Conservation (phyloP, 78 protist genomes). For the Planoprotostelium fungivorum region DNA sequence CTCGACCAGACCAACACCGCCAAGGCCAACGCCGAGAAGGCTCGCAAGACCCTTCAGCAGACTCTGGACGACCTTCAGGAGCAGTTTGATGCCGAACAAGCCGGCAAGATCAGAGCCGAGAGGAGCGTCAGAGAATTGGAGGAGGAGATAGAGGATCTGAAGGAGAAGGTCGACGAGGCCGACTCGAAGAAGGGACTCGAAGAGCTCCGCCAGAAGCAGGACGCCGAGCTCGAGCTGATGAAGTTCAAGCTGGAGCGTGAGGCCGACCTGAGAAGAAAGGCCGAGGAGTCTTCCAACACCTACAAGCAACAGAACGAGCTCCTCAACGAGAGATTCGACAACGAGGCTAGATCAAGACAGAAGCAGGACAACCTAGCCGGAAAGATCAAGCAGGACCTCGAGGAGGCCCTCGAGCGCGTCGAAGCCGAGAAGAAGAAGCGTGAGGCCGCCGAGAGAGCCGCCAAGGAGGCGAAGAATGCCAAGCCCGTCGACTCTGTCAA, state of each 20-base stretch:
- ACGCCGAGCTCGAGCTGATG: slow-evolving; percentile 45
- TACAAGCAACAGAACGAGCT: background rate
- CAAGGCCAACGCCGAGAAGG: slow-evolving; percentile 47
- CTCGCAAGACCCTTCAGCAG: slow-evolving; percentile 41
- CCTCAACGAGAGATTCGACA: slow-evolving; percentile 27
- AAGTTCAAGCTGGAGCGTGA: slow-evolving; percentile 55
- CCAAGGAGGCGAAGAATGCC: slow-evolving; percentile 48
- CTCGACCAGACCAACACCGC: slow-evolving; percentile 42
- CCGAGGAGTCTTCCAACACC: slow-evolving; percentile 22
- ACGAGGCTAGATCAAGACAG: slow-evolving; percentile 47
- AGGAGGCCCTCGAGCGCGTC: slow-evolving; percentile 32
- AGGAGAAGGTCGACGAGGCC: slow-evolving; percentile 46
- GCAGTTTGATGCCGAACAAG: slow-evolving; percentile 28
- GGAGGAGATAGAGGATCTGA: slow-evolving; percentile 31
- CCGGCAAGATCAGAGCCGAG: slow-evolving; percentile 14
- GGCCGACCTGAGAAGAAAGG: slow-evolving; percentile 28
- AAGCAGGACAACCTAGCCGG: slow-evolving; percentile 13
- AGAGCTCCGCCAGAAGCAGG: slow-evolving; percentile 43
- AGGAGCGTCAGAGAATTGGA: slow-evolving; percentile 35
- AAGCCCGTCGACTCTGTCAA: slow-evolving; percentile 23
- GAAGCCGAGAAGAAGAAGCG: slow-evolving; percentile 43
- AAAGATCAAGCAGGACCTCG: slow-evolving; percentile 18
- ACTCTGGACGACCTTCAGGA: slow-evolving; percentile 28
- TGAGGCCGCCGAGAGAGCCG: slow-evolving; percentile 24
- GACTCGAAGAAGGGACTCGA: slow-evolving; percentile 17